Percentiles rank a stretch among this genome's conserved stretches.
phyloP scores from a whole-genome alignment of 257 asterid genomes.

The Primulina huaijiensis region DNA sequence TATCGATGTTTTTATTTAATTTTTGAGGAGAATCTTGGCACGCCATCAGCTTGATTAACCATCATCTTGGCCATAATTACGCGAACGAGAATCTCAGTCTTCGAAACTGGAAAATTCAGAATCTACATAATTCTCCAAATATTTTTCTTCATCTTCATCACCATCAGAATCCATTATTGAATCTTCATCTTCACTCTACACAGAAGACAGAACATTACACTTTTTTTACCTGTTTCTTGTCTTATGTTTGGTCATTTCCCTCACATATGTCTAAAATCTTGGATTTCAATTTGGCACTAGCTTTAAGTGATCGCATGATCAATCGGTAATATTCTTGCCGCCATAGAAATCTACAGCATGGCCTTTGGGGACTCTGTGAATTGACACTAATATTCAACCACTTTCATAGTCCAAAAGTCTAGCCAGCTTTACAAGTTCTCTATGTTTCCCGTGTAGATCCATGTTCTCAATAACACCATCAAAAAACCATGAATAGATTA shows the following conservation, averaged over 20 bases:
- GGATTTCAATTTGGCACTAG: neutral
- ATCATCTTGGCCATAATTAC: too few species aligned
- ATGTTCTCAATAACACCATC: conserved; percentile 99
- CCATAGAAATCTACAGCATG: conserved; percentile 79
- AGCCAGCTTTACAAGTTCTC: conserved; percentile 93
- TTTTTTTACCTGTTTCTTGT: neutral
- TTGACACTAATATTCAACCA: conserved; percentile 85
- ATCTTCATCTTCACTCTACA: conserved; percentile 39
- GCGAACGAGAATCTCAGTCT: too few species aligned
- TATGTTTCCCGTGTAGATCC: conserved; percentile 98
- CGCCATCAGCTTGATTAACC: too few species aligned
- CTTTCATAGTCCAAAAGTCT: conserved; percentile 95
- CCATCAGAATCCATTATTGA: too few species aligned
- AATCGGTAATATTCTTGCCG: conserved; percentile 83
- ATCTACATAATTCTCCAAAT: too few species aligned
- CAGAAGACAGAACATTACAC: neutral
- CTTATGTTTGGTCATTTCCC: neutral
- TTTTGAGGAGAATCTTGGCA: too few species aligned
- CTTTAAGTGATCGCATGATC: neutral
- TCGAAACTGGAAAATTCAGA: too few species aligned
- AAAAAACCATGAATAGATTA: conserved; percentile 65
- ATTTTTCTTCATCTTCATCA: too few species aligned
- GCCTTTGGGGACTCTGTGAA: conserved; percentile 92
- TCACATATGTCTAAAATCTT: neutral
- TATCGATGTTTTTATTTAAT: too few species aligned